Conservation (phyloP, 495 filamentous ascomycete species). For the Penicillium odoratum region DNA sequence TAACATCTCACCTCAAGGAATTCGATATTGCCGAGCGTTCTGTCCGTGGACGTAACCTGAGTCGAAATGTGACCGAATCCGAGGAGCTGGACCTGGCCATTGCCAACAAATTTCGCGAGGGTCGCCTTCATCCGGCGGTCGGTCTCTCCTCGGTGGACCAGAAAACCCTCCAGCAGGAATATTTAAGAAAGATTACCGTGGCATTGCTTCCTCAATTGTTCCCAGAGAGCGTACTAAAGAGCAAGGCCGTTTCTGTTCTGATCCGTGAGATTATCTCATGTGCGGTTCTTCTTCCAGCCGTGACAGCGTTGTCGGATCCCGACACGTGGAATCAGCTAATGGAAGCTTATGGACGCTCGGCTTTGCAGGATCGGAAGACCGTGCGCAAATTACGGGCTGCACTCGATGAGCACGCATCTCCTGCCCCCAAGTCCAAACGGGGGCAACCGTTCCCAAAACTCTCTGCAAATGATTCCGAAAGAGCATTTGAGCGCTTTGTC, state of each 20-base stretch:
- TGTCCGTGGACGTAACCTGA: slow-evolving; percentile 83
- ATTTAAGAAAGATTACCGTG: slow-evolving; percentile 70
- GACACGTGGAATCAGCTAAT: slow-evolving; percentile 97
- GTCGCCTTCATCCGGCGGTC: slow-evolving; percentile 87
- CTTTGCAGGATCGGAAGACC: slow-evolving; percentile 93
- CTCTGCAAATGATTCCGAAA: slow-evolving; percentile 71
- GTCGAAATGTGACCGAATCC: slow-evolving; percentile 88
- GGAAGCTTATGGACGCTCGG: slow-evolving; percentile 81
- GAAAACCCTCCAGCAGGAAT: slow-evolving; percentile 80
- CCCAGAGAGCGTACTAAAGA: slow-evolving; percentile 69
- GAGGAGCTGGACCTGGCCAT: slow-evolving; percentile 94
- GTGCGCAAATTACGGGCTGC: slow-evolving; percentile 92
- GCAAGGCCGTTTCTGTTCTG: slow-evolving; percentile 74
- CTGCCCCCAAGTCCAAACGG: slow-evolving; percentile 65
- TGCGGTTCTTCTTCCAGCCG: slow-evolving; percentile 41
- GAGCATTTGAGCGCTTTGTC: slow-evolving; percentile 92
- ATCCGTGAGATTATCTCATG: slow-evolving; percentile 79
- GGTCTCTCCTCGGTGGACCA: slow-evolving; percentile 77
- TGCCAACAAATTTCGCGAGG: slow-evolving; percentile 86
- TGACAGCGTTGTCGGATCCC: slow-evolving; percentile 63
- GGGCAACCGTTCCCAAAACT: slow-evolving; percentile 67
- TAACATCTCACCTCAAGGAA: slow-evolving; percentile 88
- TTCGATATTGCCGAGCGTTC: slow-evolving; percentile 88
- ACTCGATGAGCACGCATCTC: slow-evolving; percentile 91
- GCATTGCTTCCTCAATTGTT: slow-evolving; percentile 74